Conservation (phyloP, 192 early-diverging fungal species). For the Dissophora globulifera region DNA sequence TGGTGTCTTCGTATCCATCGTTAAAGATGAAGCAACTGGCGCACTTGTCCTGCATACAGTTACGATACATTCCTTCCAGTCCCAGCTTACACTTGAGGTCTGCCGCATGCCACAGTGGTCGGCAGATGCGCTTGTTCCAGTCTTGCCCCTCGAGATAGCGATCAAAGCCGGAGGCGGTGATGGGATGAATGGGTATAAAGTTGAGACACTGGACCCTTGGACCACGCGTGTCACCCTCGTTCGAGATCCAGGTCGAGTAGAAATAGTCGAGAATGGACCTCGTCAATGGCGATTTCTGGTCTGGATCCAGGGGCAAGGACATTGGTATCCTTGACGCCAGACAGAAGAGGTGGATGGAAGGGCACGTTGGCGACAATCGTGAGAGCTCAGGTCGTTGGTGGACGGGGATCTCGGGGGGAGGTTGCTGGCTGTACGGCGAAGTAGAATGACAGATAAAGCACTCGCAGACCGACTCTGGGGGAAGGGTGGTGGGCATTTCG, state of each 20-base stretch:
- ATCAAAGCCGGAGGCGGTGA: constrained; percentile 45
- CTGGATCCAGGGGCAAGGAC: constrained; percentile 39
- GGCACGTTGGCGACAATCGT: constrained; percentile 39
- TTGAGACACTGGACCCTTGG: constrained; percentile 45
- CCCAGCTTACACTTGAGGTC: constrained; percentile 48
- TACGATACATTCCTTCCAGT: constrained; percentile 49
- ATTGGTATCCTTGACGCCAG: constrained; percentile 45
- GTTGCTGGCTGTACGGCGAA: constrained; percentile 38
- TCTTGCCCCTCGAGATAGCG: constrained; percentile 38
- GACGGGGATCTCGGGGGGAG: constrained; percentile 32
- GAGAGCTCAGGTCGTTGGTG: constrained; percentile 38
- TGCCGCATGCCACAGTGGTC: constrained; percentile 50
- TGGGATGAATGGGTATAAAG: constrained; percentile 52
- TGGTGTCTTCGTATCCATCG: constrained; percentile 36
- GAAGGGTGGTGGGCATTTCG: constrained; percentile 47
- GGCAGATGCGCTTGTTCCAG: constrained; percentile 48
- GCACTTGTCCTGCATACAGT: constrained; percentile 55
- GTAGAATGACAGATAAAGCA: constrained; percentile 46
- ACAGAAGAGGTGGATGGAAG: constrained; percentile 48
- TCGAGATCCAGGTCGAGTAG: constrained; percentile 43
- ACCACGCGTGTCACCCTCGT: constrained; percentile 16
- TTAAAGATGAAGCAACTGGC: constrained; percentile 50
- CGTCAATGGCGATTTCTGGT: constrained; percentile 43
- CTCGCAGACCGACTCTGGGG: constrained; percentile 43
- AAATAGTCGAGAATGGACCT: constrained; percentile 47